Evolutionary conservation across 2,329 filamentous ascomycete species (phyloP), one percentile per base, ranked within the genome.

Genomic region (Aspergillus pseudotamarii): DNA sequence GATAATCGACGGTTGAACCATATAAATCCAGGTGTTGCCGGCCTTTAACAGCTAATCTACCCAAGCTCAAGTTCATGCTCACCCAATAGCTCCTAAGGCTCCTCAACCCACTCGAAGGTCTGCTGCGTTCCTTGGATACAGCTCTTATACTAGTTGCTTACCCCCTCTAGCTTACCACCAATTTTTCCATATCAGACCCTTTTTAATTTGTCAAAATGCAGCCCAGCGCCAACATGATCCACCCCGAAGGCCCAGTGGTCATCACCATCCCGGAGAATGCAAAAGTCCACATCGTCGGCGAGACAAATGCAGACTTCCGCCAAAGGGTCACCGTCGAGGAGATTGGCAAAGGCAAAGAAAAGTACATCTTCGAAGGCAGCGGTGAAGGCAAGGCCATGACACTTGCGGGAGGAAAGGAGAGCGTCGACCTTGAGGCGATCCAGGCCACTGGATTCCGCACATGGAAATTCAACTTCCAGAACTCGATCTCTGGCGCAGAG

Each of bases 251-350:
- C 30, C 57, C 57, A 3, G 57, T 59, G 8, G 32, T 59, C 26
- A 34, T 59, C 45, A 41, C 57, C 3, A 59, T 51, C 45, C 57
- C 57, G 6, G 32, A 16, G 3, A n/a, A 26, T 11, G 57, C 57
- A 1, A 59, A 19, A 12, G 30, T 59, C 57, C 26, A n/a, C 8
- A 59, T 59, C 9, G 38, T 21, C 6, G 57, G 57, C 38, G 30
- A 6, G n/a, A 51, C 57, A 4, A 59, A 59, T 14, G 57, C 57
- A 11, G 45, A 51, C 21, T 59, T 50, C 36, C 43, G 48, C 45
- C 57, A 59, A n/a, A 36, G n/a, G 21, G 57, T 59, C 28, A 59
- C 43, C 32, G 8, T 59, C 28, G 34, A 59, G 57, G 57, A 59
- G 23, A 14, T 59, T 16, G 26, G 30, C 32, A 21, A n/a, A 36